Evolutionary conservation across 2,329 filamentous ascomycete species (phyloP), one percentile per base, ranked within the genome.

Genomic region (Macrophomina tecta): DNA sequence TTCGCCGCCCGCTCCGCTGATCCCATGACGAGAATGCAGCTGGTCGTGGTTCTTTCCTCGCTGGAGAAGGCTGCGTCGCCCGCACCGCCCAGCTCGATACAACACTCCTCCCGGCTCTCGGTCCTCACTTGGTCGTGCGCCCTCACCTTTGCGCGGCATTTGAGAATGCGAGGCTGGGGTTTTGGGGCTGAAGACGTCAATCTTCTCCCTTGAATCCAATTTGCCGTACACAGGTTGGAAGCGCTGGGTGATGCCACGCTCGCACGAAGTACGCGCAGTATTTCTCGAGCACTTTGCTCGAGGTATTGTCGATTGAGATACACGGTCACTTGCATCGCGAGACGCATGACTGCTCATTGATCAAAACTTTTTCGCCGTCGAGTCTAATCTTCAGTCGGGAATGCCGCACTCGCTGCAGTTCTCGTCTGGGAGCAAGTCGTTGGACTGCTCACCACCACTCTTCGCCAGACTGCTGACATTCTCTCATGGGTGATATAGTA

Each of bases 371-470:
- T 82, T 81, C 34, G 6, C 58, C 82, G 83, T 91, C 91, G 92
- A 94, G 91, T 94, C 84, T 89, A 87, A 87, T 74, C 71, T 75
- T 90, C 91, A 87, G 88, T 89, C 85, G 90, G 94, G 91, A 95
- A 95, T 94, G 91, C 90, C 88, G 92, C 91, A 83, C 85, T 90
- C 87, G 91, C 91, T 90, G 91, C 93, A 97, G 84, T 96, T 96
- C 92, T 93, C 88, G 86, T 89, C 89, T 89, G 89, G 90, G 91
- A 91, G 91, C 88, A 89, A 86, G 55, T 48, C 32, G 23, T 65
- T 52, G 45, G 30, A 40, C 56, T 61, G 56, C 42, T 61, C 56
- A 61, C 56, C 36, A 92, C 90, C 92, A 89, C 92, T 9, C 16
- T 38, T 28, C 38, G 30, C 58, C 65, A 67, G 65, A 46, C 65